Percentiles rank a stretch among this genome's conserved stretches.
Evolutionary conservation across 495 filamentous ascomycete genomes (phyloP).

Genomic region (Podospora australis): DNA sequence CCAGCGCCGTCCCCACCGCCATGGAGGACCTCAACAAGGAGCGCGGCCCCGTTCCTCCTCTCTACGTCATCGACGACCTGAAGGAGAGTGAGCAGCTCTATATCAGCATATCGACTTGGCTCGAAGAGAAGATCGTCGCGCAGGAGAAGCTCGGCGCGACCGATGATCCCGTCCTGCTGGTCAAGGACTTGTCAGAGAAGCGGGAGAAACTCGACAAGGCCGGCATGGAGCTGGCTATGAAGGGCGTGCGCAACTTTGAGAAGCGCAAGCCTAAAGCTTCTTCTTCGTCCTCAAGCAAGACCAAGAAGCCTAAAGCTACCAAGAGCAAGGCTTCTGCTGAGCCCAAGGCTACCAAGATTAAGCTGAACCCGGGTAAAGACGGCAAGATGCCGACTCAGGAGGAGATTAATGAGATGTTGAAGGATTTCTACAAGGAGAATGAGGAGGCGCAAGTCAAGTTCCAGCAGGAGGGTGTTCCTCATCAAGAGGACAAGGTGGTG

Average conservation of each 20-base stretch:
- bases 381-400: slow-evolving; percentile 36
- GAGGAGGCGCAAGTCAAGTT: slow-evolving; percentile 23
- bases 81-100: slow-evolving; percentile 45
- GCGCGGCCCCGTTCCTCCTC: slow-evolving; percentile 41
- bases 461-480: slow-evolving; percentile 22
- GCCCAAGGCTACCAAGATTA: slow-evolving; percentile 34
- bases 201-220: slow-evolving; percentile 57
- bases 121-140: slow-evolving; percentile 55
- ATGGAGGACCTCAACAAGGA: slow-evolving; percentile 35
- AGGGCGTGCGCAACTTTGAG: slow-evolving; percentile 58
- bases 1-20: slow-evolving; percentile 29
- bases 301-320: slow-evolving; percentile 30
- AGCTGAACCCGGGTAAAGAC: slow-evolving; percentile 32
- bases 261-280: slow-evolving; percentile 43
- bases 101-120: slow-evolving; percentile 51
- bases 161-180: slow-evolving; percentile 63
- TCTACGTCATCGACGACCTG: slow-evolving; percentile 59
- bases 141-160: slow-evolving; percentile 62
- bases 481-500: slow-evolving; percentile 15
- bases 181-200: slow-evolving; percentile 58
- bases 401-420: slow-evolving; percentile 46
- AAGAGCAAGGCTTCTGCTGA: slow-evolving; percentile 18
- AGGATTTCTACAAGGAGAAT: slow-evolving; percentile 34
- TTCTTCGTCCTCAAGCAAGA: slow-evolving; percentile 33
- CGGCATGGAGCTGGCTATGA: slow-evolving; percentile 64